Evolutionary conservation across 2,329 filamentous ascomycete genomes (phyloP).

Genomic region (Paracoccidioides brasiliensis): DNA sequence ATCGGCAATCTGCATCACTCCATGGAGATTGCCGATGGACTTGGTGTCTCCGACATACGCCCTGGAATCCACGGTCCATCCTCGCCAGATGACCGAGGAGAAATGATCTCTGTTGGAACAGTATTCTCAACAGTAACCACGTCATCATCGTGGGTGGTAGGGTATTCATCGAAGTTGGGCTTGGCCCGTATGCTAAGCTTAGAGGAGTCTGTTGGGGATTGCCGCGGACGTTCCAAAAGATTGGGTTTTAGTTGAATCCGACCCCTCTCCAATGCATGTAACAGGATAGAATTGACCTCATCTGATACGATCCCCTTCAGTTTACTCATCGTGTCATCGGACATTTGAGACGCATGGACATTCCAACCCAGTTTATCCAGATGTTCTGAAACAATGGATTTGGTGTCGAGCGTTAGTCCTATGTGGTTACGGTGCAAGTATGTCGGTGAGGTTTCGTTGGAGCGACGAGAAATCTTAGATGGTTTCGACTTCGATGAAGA

Average conservation of each 20-base stretch:
- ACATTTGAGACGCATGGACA: slow-evolving; percentile 21
- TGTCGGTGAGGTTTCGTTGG: slow-evolving; percentile 17
- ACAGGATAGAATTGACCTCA: slow-evolving; percentile 22
- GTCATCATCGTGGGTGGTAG: slow-evolving; percentile 5
- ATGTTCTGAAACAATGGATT: slow-evolving; percentile 20
- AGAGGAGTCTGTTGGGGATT: slow-evolving; percentile 22
- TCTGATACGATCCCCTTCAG: slow-evolving; percentile 25
- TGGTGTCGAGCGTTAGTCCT: slow-evolving; percentile 23
- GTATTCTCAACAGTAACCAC: slow-evolving; percentile 10
- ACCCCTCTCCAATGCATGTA: slow-evolving; percentile 26
- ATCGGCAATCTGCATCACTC: background rate
- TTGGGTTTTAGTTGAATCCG: slow-evolving; percentile 24
- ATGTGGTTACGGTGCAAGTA: slow-evolving; percentile 7
- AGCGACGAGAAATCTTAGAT: slow-evolving; percentile 23
- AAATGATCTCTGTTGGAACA: slow-evolving; percentile 11
- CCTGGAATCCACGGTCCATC: background rate
- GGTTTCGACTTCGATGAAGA: slow-evolving; percentile 23
- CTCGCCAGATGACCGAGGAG: slow-evolving; percentile 3
- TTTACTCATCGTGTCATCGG: slow-evolving; percentile 27
- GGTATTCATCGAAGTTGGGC: background rate
- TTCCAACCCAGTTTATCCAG: slow-evolving; percentile 26
- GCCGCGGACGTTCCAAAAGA: slow-evolving; percentile 18
- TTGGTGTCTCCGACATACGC: background rate
- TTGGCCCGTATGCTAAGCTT: slow-evolving; percentile 13
- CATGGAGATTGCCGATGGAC: background rate